Evolutionary conservation across 2,329 filamentous ascomycete species (phyloP), one percentile per base, ranked within the genome.

Genomic region (Colletotrichum simmondsii): DNA sequence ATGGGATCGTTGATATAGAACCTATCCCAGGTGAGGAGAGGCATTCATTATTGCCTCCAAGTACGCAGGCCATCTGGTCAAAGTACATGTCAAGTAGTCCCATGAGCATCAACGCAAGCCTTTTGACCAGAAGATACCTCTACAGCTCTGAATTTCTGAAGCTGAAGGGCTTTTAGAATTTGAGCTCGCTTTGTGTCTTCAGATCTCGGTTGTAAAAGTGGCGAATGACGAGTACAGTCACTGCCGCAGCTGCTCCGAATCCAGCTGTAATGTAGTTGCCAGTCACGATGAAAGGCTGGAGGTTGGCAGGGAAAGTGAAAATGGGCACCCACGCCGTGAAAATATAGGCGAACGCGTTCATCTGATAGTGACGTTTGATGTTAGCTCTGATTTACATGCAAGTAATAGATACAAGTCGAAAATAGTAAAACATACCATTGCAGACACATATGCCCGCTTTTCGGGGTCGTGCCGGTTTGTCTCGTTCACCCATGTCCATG

Each of bases 271-370:
- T 75, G 72, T 79, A 79, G 57, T 79, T 78, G 4, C 78, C 78
- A 1, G 77, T 68, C 1, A 79, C 77, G 53, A 79, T 79, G 63
- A 77, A 79, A 12, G 78, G 78, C 73, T 79, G 78, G 5, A 75
- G 67, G n/a, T 74, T 74, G n/a, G 78, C 75, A 8, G 78, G 78
- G 37, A 79, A 79, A 14, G 78, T 79, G 46, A 79, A 79, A 42
- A 79, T 79, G 5, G 76, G 75, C 1, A 79, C 72, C 78, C 78
- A 79, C 1, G 78, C 78, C n/a, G 75, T 76, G 70, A 79, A 79
- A 12, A 78, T 79, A 62, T 77, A 79, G 16, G 78, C 76, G 19
- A 78, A 79, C 0, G 76, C 77, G 30, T 79, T 79, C 78, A 79
- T 79, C 77, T 79, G n/a, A 11, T 22, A 49, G 22, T 1, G 2